Percentiles rank a stretch among this genome's conserved stretches.
phyloP scores from a whole-genome alignment of 495 filamentous ascomycete species.

The Haplographium delicatum region DNA sequence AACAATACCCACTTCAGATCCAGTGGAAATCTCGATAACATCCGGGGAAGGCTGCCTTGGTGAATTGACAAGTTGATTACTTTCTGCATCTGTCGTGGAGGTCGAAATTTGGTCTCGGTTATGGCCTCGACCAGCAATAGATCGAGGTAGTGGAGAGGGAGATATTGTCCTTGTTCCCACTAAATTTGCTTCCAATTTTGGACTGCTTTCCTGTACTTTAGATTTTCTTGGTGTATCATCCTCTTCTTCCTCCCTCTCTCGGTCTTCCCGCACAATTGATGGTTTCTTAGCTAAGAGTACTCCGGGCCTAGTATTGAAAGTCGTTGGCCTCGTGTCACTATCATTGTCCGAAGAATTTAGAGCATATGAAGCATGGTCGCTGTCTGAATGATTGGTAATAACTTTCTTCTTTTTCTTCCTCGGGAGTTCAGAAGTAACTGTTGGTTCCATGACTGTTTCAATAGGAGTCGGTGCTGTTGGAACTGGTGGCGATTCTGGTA shows the following conservation, averaged over 20 bases:
- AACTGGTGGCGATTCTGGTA: background rate
- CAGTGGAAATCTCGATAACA: constrained; percentile 6
- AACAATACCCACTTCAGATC: background rate
- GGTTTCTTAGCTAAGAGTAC: constrained; percentile 45
- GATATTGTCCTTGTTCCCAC: constrained; percentile 10
- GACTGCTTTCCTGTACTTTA: background rate
- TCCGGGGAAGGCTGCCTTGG: constrained; percentile 23
- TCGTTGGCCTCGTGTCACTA: constrained; percentile 13
- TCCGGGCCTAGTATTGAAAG: constrained; percentile 14
- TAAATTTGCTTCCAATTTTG: constrained; percentile 5
- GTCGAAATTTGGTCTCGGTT: constrained; percentile 12
- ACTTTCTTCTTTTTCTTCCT: constrained; percentile 21
- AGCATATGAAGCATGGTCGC: constrained; percentile 19
- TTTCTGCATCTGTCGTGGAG: constrained; percentile 16
- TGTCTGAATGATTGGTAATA: constrained; percentile 16
- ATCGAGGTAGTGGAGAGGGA: constrained; percentile 18
- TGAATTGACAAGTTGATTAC: constrained; percentile 20
- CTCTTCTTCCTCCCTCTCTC: constrained; percentile 41
- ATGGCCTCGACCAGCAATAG: constrained; percentile 19
- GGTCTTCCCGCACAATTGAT: constrained; percentile 57
- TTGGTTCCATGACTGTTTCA: constrained; percentile 1
- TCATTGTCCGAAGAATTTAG: constrained; percentile 25
- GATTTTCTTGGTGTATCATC: constrained; percentile 13
- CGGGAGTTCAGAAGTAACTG: background rate
- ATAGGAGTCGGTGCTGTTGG: background rate